Percentiles rank a stretch among this genome's conserved stretches.
phyloP scores from a whole-genome alignment of 208 protist species.

The Trypanosoma avium region DNA sequence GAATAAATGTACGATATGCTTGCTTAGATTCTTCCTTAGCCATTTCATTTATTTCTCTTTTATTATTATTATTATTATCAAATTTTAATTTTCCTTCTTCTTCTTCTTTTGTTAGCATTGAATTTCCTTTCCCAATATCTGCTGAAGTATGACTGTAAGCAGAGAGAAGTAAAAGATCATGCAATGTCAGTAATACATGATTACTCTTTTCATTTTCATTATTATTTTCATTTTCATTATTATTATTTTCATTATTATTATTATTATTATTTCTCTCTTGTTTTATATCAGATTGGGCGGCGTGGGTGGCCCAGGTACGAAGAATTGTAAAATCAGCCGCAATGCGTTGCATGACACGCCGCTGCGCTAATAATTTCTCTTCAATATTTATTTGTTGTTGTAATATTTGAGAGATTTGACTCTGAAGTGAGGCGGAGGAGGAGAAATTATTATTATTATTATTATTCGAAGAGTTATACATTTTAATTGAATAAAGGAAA shows the following conservation, averaged over 20 bases:
- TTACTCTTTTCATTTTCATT: too few species aligned
- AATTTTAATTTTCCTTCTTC: neutral
- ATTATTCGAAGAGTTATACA: too few species aligned
- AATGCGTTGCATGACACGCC: constrained; percentile 22
- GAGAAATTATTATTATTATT: neutral
- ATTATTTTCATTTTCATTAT: too few species aligned
- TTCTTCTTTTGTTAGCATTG: neutral
- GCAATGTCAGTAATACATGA: constrained; percentile 40
- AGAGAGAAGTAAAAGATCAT: constrained; percentile 36
- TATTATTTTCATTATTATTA: too few species aligned
- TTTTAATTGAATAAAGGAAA: too few species aligned
- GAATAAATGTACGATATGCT: constrained; percentile 19
- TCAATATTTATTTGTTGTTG: constrained; percentile 28
- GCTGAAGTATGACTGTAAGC: constrained; percentile 1
- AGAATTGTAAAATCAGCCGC: constrained; percentile 23
- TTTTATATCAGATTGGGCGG: constrained; percentile 11
- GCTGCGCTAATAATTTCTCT: constrained; percentile 20
- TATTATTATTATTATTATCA: neutral
- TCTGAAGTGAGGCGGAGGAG: constrained; percentile 13
- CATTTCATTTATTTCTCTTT: neutral
- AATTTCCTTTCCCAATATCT: neutral
- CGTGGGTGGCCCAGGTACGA: constrained; percentile 11
- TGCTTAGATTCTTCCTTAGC: constrained; percentile 16
- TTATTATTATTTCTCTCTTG: too few species aligned
- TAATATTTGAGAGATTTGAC: constrained; percentile 24